Evolutionary conservation across 306 rosid species (phyloP).

Genomic region (Aeschynomene evenia): DNA sequence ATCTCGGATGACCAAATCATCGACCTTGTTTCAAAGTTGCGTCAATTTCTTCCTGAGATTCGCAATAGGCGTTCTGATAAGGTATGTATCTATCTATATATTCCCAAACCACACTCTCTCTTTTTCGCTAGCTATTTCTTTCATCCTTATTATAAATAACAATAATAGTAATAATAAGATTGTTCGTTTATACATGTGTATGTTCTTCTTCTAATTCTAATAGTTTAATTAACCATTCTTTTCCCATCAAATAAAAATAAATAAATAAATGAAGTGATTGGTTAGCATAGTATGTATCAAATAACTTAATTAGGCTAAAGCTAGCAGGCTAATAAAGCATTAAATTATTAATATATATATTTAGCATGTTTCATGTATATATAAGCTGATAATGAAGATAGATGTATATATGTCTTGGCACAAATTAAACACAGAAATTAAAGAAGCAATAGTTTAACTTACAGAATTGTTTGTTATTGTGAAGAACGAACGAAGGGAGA

Average conservation of each 20-base stretch:
- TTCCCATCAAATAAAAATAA: no score
- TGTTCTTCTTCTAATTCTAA: neutral
- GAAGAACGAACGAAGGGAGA: neutral
- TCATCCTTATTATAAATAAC: no score
- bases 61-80: conserved; percentile 73
- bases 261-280: neutral
- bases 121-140: no score
- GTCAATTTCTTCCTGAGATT: conserved; percentile 95
- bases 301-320: neutral
- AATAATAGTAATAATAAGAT: no score
- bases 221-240: neutral
- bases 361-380: no score
- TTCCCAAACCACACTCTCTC: no score
- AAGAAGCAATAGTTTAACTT: neutral
- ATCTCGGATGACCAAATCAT: conserved; percentile 94
- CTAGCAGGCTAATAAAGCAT: neutral
- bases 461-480: neutral
- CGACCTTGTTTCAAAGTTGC: conserved; percentile 85
- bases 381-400: neutral
- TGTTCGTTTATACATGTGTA: neutral
- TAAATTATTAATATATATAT: no score
- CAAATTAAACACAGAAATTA: no score
- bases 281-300: neutral
- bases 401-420: neutral
- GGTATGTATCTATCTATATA: no score